phyloP scores from a whole-genome alignment of 179 eudicot genomes.

The Pouteria campechiana region DNA sequence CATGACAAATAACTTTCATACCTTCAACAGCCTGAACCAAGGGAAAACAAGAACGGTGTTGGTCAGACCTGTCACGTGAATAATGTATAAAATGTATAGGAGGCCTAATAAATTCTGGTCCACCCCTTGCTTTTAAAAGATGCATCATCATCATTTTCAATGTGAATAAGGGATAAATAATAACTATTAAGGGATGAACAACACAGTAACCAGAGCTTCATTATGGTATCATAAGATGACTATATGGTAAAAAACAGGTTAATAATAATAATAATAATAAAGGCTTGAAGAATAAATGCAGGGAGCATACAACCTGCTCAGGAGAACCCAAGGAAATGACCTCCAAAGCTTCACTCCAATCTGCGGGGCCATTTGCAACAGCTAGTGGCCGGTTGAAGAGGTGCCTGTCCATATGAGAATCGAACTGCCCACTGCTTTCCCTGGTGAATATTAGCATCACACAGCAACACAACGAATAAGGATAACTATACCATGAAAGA shows the following conservation, averaged over 20 bases:
- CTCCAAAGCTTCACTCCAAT: conserved; percentile 97
- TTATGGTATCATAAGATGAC: too few species aligned
- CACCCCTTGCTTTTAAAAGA: too few species aligned
- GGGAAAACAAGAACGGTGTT: too few species aligned
- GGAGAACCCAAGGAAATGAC: conserved; percentile 72
- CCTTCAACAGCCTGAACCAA: conserved; percentile 91
- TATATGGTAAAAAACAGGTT: too few species aligned
- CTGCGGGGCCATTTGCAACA: conserved; percentile 53
- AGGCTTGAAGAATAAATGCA: not conserved
- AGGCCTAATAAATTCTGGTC: not conserved
- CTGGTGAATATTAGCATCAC: conserved; percentile 19
- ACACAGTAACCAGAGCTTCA: too few species aligned
- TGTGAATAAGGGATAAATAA: too few species aligned
- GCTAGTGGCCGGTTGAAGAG: conserved; percentile 31
- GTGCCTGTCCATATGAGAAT: conserved; percentile 52
- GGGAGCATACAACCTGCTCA: conserved; percentile 50
- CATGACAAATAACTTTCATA: conserved; percentile 95
- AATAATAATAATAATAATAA: too few species aligned
- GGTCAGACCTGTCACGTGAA: too few species aligned
- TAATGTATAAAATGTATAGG: too few species aligned
- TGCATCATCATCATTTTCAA: too few species aligned
- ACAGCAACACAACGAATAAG: not conserved
- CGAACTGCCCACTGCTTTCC: conserved; percentile 59
- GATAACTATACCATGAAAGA: not conserved
- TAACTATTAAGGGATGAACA: too few species aligned